These are phyloP conservation scores for Chaetomiaceae sp. DNA, from an alignment of 2,329 filamentous ascomycete genomes.

Conservation along the genomic window DNA sequence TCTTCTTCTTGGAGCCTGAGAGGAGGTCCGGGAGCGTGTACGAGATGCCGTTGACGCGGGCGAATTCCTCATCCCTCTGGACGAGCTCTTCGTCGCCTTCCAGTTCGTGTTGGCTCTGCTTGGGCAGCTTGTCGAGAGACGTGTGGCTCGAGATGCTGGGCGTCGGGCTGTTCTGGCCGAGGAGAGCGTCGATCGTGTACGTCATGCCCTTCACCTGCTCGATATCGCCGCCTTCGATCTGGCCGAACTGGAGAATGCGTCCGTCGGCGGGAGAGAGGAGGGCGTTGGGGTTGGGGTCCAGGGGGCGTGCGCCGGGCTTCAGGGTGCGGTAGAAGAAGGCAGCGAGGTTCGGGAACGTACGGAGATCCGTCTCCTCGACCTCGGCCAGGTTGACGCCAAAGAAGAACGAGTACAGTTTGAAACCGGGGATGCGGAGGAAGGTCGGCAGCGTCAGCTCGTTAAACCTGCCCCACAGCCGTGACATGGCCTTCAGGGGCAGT, in stretches of 20 bases:
- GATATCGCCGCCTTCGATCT: slow-evolving; percentile 88
- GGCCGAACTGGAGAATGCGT: slow-evolving; percentile 83
- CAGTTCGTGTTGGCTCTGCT: slow-evolving; percentile 28
- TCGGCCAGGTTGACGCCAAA: slow-evolving; percentile 91
- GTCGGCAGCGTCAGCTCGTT: slow-evolving; percentile 87
- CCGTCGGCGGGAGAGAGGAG: slow-evolving; percentile 88
- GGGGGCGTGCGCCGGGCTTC: slow-evolving; percentile 79
- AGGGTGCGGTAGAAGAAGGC: slow-evolving; percentile 96
- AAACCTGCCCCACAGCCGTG: slow-evolving; percentile 83
- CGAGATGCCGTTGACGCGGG: slow-evolving; percentile 86
- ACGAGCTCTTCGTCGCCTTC: slow-evolving; percentile 61
- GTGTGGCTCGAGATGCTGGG: slow-evolving; percentile 46
- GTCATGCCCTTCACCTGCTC: slow-evolving; percentile 99
- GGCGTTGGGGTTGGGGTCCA: slow-evolving; percentile 75
- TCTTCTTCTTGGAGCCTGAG: slow-evolving; percentile 57
- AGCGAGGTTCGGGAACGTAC: slow-evolving; percentile 85
- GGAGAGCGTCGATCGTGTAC: slow-evolving; percentile 87
- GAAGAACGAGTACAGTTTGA: slow-evolving; percentile 83
- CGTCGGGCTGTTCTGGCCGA: slow-evolving; percentile 62
- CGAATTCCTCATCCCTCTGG: slow-evolving; percentile 84
- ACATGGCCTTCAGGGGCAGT: slow-evolving; percentile 83
- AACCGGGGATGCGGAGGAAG: slow-evolving; percentile 80
- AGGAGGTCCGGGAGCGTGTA: slow-evolving; percentile 88
- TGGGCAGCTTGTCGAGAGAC: slow-evolving; percentile 26
- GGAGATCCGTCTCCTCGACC: slow-evolving; percentile 81